Percentiles rank a stretch among this genome's conserved stretches.
Conservation (phyloP, 2,329 filamentous ascomycete genomes). For the Fonsecaea pugnacius region DNA sequence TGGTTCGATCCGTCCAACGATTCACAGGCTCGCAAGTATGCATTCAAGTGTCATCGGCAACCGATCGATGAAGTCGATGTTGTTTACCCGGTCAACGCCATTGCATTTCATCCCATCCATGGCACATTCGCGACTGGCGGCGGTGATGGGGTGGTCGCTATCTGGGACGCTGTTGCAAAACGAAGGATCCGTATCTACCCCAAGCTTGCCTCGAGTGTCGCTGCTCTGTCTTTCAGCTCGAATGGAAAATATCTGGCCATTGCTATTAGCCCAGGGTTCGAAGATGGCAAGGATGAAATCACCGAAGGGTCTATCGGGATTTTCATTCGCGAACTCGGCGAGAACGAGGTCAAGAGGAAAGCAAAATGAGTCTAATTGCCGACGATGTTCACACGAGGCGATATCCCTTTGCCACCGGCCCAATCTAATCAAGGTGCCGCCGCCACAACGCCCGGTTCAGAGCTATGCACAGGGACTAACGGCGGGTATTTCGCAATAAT, state of each 20-base stretch:
- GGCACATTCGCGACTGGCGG: slow-evolving; percentile 89
- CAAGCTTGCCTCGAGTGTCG: slow-evolving; percentile 77
- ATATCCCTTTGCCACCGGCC: neutral
- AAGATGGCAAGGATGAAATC: slow-evolving; percentile 78
- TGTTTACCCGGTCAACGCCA: slow-evolving; percentile 87
- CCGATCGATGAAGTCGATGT: slow-evolving; percentile 71
- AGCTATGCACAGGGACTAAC: slow-evolving; percentile 30
- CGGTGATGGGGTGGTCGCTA: slow-evolving; percentile 85
- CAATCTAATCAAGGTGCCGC: slow-evolving; percentile 22
- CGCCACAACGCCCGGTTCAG: slow-evolving; percentile 14
- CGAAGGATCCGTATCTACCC: slow-evolving; percentile 87
- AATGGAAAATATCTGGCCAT: slow-evolving; percentile 80
- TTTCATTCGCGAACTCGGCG: slow-evolving; percentile 79
- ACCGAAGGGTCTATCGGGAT: slow-evolving; percentile 75
- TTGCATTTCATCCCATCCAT: slow-evolving; percentile 80
- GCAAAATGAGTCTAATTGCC: slow-evolving; percentile 63
- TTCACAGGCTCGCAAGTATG: slow-evolving; percentile 91
- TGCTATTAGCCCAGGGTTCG: slow-evolving; percentile 82
- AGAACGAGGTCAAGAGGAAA: slow-evolving; percentile 87
- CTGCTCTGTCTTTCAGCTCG: slow-evolving; percentile 74
- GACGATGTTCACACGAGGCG: slow-evolving; percentile 2
- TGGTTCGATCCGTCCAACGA: slow-evolving; percentile 92
- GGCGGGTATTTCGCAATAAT: slow-evolving; percentile 35
- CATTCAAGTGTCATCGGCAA: slow-evolving; percentile 97
- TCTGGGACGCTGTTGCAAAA: slow-evolving; percentile 93